phyloP scores from a whole-genome alignment of 2,329 filamentous ascomycete species.

The Podosphaera fusca region DNA sequence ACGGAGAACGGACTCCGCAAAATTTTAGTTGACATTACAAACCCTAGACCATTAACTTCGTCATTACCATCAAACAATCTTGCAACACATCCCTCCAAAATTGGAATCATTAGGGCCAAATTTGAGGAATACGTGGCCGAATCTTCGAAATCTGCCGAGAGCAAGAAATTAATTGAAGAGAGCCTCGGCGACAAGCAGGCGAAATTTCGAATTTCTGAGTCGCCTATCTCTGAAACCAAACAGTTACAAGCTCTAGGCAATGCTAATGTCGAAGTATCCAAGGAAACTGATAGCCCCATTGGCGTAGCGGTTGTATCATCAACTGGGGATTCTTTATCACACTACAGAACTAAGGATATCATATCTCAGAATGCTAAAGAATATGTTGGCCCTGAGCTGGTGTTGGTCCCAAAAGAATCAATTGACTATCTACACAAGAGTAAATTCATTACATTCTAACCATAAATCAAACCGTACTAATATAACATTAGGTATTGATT shows the following conservation, averaged over 20 bases:
- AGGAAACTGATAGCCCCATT: not conserved
- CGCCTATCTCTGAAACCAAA: not conserved
- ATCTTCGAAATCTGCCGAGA: no score
- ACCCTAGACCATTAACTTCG: not conserved
- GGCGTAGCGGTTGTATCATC: not conserved
- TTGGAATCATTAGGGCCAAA: no score
- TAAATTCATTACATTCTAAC: not conserved
- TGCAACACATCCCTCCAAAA: not conserved
- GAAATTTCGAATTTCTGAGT: no score
- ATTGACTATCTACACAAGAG: not conserved
- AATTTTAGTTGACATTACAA: not conserved
- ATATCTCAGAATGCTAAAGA: not conserved
- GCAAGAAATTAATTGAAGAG: no score
- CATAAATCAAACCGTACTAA: not conserved
- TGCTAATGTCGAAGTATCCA: not conserved
- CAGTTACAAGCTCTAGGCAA: not conserved
- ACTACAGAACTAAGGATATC: not conserved
- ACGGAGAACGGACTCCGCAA: not conserved
- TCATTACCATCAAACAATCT: not conserved
- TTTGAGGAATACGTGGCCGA: no score
- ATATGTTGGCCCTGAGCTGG: not conserved
- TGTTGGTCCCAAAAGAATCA: not conserved
- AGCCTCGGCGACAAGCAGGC: no score
- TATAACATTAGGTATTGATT: not conserved
- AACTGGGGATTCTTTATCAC: not conserved